Base-by-base conservation (phyloP, 2,329 filamentous ascomycete genomes). In the Penicillium sp. region DNA sequence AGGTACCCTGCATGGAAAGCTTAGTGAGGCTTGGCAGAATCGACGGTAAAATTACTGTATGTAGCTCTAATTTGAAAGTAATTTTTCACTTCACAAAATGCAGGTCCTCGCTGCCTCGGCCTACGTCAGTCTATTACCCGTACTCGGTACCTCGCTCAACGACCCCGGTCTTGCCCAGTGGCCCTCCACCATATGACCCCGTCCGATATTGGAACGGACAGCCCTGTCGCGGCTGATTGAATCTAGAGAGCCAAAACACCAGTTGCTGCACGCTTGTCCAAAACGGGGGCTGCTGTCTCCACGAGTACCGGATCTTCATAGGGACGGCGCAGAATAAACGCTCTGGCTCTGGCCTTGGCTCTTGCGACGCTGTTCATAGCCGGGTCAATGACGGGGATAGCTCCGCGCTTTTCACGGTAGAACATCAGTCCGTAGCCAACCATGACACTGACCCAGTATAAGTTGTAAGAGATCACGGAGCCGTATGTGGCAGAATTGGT, bases 401-500 rank as follows among this genome's bases (percentile, higher is more conserved):
- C 31, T 17, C 62, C 62, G 2, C 55, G 57, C 22, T 60, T 57
- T 50, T 65, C 62, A 11, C 60, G 60, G 38, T 57, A 57, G 22
- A 57, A 54, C 62, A 65, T 65, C 49, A 60, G 36, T 2, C 31
- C 49, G 14, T 62, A 65, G 12, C 49, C 59, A 12, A 64, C 35
- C 48, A 65, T 65, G 26, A 65, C 60, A 28, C 47, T 48, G 17
- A 65, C 46, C 91, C 91, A 96, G 78, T 95, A 96, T 14, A 93
- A 53, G 69, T 94, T 94, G 77, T 96, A 96, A 1, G 88, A 85
- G 59, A 96, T 85, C 61, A 96, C 88, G 0, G 89, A 92, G 47
- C 90, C 90, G 65, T 92, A 91, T 3, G 91, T 95, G 7, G 90
- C 91, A 14, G 88, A 90, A 77, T 96, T 96, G 61, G 86, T 84